Evolutionary conservation across 805 yeast genomes (phyloP).

Genomic region (Tetrapisispora nanseiensis): DNA sequence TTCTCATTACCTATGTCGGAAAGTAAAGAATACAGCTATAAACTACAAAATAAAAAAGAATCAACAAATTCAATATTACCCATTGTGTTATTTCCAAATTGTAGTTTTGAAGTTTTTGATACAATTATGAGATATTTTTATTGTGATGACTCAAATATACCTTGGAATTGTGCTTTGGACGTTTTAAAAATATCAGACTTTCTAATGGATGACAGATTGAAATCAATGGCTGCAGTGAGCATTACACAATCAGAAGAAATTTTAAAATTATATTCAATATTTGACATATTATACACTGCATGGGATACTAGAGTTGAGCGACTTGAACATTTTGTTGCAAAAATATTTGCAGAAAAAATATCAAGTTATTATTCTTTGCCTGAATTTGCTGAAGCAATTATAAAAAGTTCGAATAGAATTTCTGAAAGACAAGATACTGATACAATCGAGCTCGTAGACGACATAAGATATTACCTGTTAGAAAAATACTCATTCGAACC

Average conservation of each 20-base stretch:
- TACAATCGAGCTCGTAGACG: conserved; percentile 72
- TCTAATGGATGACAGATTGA: conserved; percentile 49
- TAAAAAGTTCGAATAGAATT: conserved; percentile 48
- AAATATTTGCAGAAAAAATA: conserved; percentile 44
- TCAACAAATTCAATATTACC: conserved; percentile 8
- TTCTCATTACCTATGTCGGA: conserved; percentile 44
- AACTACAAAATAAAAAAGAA: background rate
- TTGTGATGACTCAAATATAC: conserved; percentile 47
- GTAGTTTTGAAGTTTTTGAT: conserved; percentile 35
- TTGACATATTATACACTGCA: conserved; percentile 49
- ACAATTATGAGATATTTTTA: conserved; percentile 47
- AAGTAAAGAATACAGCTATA: conserved; percentile 7
- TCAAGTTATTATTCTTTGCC: conserved; percentile 29
- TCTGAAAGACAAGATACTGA: conserved; percentile 59
- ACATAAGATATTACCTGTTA: conserved; percentile 53
- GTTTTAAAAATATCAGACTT: conserved; percentile 49
- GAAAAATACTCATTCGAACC: conserved; percentile 24
- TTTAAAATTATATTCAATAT: conserved; percentile 33
- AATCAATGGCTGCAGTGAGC: conserved; percentile 48
- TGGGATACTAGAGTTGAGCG: conserved; percentile 62
- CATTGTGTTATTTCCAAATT: conserved; percentile 20
- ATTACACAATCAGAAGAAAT: conserved; percentile 27
- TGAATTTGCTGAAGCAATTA: conserved; percentile 32
- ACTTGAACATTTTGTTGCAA: conserved; percentile 54
- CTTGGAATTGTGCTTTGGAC: conserved; percentile 43